Percentiles rank a stretch among this genome's conserved stretches.
phyloP scores from a whole-genome alignment of 495 filamentous ascomycete genomes.

The Tuber indicum region DNA sequence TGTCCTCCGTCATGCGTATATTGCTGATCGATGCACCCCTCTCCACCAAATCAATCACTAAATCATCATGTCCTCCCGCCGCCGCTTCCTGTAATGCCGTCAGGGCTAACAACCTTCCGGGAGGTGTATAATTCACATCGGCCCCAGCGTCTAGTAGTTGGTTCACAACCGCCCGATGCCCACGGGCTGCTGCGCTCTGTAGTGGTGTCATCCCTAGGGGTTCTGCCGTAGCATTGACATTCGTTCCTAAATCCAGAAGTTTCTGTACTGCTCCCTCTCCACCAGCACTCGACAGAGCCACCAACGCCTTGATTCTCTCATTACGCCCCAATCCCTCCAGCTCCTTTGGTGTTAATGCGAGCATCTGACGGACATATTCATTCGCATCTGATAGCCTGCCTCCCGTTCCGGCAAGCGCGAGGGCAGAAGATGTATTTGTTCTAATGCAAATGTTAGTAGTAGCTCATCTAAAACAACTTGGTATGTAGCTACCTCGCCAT shows the following conservation, averaged over 20 bases:
- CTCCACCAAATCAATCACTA: neutral
- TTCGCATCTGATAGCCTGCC: neutral
- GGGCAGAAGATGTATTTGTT: neutral
- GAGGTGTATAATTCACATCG: neutral
- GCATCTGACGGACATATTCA: neutral
- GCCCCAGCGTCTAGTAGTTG: slow-evolving; percentile 5
- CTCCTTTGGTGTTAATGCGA: neutral
- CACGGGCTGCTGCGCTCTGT: neutral
- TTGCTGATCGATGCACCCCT: neutral
- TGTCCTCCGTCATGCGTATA: slow-evolving; percentile 1
- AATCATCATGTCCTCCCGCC: neutral
- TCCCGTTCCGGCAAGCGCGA: neutral
- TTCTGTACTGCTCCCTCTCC: neutral
- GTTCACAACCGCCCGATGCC: neutral
- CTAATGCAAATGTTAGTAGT: neutral
- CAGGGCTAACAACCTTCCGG: neutral
- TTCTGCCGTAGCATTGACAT: slow-evolving; percentile 3
- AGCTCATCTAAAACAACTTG: neutral
- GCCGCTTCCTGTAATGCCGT: slow-evolving; percentile 14
- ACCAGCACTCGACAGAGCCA: neutral
- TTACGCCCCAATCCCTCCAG: neutral
- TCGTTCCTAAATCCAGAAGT: neutral
- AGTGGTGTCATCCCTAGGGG: slow-evolving; percentile 8
- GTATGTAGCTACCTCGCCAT: neutral
- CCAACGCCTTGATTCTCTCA: neutral